phyloP scores from a whole-genome alignment of 352 stramenopile genomes.

The Phytophthora melonis region DNA sequence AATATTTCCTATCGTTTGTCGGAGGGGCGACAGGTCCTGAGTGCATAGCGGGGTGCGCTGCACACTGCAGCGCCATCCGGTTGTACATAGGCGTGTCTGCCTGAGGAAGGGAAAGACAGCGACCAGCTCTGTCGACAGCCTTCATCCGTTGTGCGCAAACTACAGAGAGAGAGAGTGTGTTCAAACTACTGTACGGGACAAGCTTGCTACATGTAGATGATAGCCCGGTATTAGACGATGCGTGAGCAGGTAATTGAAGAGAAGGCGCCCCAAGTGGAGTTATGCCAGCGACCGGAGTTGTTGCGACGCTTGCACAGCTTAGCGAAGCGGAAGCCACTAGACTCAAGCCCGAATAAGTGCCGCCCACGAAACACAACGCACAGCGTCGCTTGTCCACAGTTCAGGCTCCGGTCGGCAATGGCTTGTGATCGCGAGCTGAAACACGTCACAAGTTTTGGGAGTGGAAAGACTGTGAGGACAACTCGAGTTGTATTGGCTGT shows the following conservation, averaged over 20 bases:
- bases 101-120: too few relatives aligned
- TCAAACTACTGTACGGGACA: too few relatives aligned
- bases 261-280: constrained; percentile 39
- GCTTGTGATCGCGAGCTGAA: constrained; percentile 57
- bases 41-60: too few relatives aligned
- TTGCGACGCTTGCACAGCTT: constrained; percentile 31
- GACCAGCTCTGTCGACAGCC: too few relatives aligned
- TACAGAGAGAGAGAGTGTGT: too few relatives aligned
- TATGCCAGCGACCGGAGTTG: constrained; percentile 41
- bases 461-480: constrained; percentile 67
- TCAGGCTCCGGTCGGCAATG: constrained; percentile 56
- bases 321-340: constrained; percentile 27
- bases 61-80: too few relatives aligned
- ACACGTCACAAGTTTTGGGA: constrained; percentile 72
- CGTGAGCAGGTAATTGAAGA: constrained; percentile 45
- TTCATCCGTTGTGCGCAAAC: too few relatives aligned
- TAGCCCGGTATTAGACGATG: constrained; percentile 41
- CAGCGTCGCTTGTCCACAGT: constrained; percentile 28
- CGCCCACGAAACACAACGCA: constrained; percentile 39
- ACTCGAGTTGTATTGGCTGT: constrained; percentile 24
- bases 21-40: too few relatives aligned
- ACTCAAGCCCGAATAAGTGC: constrained; percentile 29
- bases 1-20: too few relatives aligned
- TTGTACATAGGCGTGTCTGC: too few relatives aligned
- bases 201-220: constrained; percentile 26